phyloP scores from a whole-genome alignment of 1,284 basidiomycete genomes.

The Boletus sp. region DNA sequence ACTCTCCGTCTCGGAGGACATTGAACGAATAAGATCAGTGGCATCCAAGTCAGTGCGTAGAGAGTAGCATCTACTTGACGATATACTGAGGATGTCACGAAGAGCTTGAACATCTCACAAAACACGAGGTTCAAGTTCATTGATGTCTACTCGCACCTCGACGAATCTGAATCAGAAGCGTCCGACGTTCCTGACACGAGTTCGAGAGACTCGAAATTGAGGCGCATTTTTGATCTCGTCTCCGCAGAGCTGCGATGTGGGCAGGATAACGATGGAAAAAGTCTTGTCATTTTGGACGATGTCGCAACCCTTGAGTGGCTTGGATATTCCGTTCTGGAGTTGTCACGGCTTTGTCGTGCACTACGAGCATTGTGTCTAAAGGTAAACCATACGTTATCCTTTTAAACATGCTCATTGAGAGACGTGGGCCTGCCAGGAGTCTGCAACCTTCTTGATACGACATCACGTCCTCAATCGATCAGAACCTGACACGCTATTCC shows the following conservation, averaged over 20 bases:
- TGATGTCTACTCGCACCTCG: conserved; percentile 34
- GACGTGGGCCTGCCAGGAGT: conserved; percentile 33
- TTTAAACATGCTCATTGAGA: background rate
- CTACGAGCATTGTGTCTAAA: conserved; percentile 50
- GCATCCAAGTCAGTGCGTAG: conserved; percentile 54
- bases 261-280: conserved; percentile 8
- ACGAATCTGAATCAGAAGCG: conserved; percentile 8
- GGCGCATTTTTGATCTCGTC: conserved; percentile 35
- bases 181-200: conserved; percentile 15
- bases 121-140: conserved; percentile 49
- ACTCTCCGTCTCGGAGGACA: conserved; percentile 53
- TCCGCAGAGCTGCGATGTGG: conserved; percentile 12
- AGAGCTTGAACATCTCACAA: conserved; percentile 55
- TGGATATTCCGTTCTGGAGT: conserved; percentile 47
- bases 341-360: conserved; percentile 55
- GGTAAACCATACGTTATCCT: conserved; percentile 34
- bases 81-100: conserved; percentile 1
- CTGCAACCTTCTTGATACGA: conserved; percentile 53
- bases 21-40: conserved; percentile 58
- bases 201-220: conserved; percentile 25
- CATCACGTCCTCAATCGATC: conserved; percentile 55
- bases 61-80: background rate
- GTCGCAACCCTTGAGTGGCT: conserved; percentile 64
- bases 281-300: conserved; percentile 63
- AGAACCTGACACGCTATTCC: conserved; percentile 56